Base-by-base conservation (phyloP, 345 rosid genomes). In the Corchorus capsularis region DNA sequence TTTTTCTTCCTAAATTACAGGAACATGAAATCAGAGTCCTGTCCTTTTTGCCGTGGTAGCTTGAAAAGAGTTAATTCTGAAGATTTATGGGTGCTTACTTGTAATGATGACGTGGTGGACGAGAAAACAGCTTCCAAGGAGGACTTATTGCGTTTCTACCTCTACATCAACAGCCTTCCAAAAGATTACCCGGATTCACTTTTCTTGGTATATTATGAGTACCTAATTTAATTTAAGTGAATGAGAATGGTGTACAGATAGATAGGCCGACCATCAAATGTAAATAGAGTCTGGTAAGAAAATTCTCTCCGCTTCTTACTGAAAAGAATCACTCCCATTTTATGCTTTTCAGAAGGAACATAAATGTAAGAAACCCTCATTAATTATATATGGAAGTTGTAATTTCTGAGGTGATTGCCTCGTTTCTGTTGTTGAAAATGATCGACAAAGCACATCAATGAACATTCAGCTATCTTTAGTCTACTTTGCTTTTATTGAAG, bases 31-130 rank as follows among this genome's bases (percentile, higher is more conserved):
- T 96, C 97, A 0, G 99, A 92, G 86, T 96, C 99, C 13, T 96
- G 98, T 69, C 99, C 99, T 12, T 96, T 93, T 72, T 93, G 98
- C 78, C 91, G 98, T 0, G 97, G 99, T n/a, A 93, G 87, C 85
- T 81, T 96, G 57, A 96, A 91, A 87, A 88, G 99, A 73, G 99
- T 96, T 22, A 93, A 93, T 70, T 96, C 97, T 0, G 97, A 93
- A 84, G 99, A 96, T 75, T 74, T 96, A 54, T 96, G 99, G 99
- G 99, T 96, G 81, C 87, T 96, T 62, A 96, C 97, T 1, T 90
- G 95, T 61, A 80, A 88, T 37, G 91, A 86, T 3, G 99, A 96
- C 69, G 97, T 96, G 77, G 91, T 92, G 12, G 99, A 93, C 80
- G 68, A 83, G 0, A 89, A 89, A 86, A 89, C 93, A 1, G 89